Evolutionary conservation across 2,329 filamentous ascomycete genomes (phyloP).

Genomic region (Penicillium sp.): DNA sequence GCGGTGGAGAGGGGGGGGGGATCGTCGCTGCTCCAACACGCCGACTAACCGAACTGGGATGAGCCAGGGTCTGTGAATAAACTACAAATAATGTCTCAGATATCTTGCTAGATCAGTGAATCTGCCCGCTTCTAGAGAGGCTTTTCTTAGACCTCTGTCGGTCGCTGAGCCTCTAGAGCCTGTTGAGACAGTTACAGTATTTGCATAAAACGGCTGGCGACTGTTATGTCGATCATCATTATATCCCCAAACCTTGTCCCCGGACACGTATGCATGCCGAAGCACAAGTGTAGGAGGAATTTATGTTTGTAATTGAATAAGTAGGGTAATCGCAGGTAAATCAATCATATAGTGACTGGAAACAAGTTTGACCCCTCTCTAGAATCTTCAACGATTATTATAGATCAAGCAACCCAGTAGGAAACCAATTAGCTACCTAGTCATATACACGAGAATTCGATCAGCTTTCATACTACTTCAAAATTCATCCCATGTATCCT

Average conservation of each 20-base stretch:
- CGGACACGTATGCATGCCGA: neutral
- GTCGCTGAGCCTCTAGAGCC: neutral
- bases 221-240: slow-evolving; percentile 10
- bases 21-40: slow-evolving; percentile 24
- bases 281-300: neutral
- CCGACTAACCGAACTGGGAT: slow-evolving; percentile 1
- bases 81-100: neutral
- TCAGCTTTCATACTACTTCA: no score
- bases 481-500: no score
- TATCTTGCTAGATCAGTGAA: neutral
- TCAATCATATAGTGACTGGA: no score
- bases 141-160: no score
- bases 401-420: no score
- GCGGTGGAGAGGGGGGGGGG: slow-evolving; percentile 25
- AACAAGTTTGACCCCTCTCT: no score
- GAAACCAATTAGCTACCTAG: no score
- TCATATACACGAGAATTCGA: no score
- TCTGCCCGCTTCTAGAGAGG: no score
- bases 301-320: no score
- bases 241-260: slow-evolving; percentile 7
- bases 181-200: neutral
- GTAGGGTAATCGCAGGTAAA: no score
- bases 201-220: neutral
- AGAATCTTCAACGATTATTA: no score
- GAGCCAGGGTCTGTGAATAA: neutral